These are phyloP conservation scores for Boletus patriciae DNA, from an alignment of 768 basidiomycete genomes.

Conservation along the genomic window DNA sequence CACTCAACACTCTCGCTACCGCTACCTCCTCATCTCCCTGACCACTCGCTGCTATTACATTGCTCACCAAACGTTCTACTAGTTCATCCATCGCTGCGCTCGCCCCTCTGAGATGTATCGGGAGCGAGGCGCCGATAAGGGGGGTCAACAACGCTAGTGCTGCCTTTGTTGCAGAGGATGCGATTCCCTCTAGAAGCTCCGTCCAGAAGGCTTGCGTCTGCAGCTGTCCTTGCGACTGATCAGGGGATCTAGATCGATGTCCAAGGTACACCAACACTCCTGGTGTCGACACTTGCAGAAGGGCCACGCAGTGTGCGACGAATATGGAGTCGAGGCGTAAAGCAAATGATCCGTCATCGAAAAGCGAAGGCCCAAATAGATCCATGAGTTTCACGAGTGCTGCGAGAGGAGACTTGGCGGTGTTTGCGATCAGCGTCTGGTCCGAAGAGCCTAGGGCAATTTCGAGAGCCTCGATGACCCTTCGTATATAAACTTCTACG, in stretches of 20 bases:
- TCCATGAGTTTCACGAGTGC: conserved; percentile 44
- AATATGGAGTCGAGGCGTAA: conserved; percentile 47
- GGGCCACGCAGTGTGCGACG: conserved; percentile 35
- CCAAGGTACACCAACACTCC: conserved; percentile 56
- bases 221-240: conserved; percentile 4
- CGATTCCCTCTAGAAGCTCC: conserved; percentile 43
- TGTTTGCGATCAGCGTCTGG: neutral
- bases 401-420: conserved; percentile 25
- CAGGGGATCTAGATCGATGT: conserved; percentile 15
- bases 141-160: conserved; percentile 46
- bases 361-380: conserved; percentile 52
- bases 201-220: conserved; percentile 24
- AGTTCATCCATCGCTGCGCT: conserved; percentile 46
- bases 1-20: conserved; percentile 14
- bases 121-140: conserved; percentile 39
- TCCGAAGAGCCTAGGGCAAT: conserved; percentile 7
- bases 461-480: conserved; percentile 29
- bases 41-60: neutral
- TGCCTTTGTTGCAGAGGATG: conserved; percentile 28
- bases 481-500: conserved; percentile 17
- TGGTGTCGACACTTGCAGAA: conserved; percentile 43
- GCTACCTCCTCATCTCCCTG: neutral
- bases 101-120: conserved; percentile 46
- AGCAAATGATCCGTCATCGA: conserved; percentile 43
- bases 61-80: conserved; percentile 27